A percentile compares a stretch with the other conserved stretches of the same genome.
Evolutionary conservation across 169 alveolate genomes (phyloP).

Genomic region (Eimeria maxima): DNA sequence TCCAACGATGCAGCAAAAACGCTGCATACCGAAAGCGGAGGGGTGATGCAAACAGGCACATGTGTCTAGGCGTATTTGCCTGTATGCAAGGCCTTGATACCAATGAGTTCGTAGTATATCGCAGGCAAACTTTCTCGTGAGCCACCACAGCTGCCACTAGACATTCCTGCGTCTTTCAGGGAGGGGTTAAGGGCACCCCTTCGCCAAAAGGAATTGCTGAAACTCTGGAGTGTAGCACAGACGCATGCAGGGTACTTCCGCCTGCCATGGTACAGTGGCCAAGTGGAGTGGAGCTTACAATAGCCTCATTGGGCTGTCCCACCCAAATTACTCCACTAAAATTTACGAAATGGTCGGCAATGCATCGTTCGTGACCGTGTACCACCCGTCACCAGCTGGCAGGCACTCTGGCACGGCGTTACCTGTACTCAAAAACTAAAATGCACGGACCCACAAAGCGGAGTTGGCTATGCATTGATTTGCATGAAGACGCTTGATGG

Average conservation of each 20-base stretch:
- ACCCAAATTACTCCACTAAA: not conserved
- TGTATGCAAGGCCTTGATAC: conserved; percentile 9
- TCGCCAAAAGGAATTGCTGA: not conserved
- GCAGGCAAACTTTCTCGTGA: not conserved
- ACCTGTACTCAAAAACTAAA: not conserved
- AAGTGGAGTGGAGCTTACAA: not conserved
- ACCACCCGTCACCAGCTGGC: not conserved
- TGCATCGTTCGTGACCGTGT: not conserved
- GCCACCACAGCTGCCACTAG: not conserved
- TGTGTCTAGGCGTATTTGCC: not conserved
- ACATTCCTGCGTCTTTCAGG: not conserved
- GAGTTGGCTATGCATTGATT: not conserved
- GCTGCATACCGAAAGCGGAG: no score
- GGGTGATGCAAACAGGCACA: no score
- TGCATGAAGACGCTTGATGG: conserved; percentile 23
- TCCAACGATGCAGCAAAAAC: not conserved
- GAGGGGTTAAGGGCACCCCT: not conserved
- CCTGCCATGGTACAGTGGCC: not conserved
- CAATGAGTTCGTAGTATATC: not conserved
- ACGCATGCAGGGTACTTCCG: not conserved
- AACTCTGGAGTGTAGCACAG: not conserved
- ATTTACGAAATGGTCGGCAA: not conserved
- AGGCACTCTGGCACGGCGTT: not conserved
- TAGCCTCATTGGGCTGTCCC: not conserved
- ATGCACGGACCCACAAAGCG: no score